phyloP scores from a whole-genome alignment of 257 asterid genomes.

The Leonotis leonurus region DNA sequence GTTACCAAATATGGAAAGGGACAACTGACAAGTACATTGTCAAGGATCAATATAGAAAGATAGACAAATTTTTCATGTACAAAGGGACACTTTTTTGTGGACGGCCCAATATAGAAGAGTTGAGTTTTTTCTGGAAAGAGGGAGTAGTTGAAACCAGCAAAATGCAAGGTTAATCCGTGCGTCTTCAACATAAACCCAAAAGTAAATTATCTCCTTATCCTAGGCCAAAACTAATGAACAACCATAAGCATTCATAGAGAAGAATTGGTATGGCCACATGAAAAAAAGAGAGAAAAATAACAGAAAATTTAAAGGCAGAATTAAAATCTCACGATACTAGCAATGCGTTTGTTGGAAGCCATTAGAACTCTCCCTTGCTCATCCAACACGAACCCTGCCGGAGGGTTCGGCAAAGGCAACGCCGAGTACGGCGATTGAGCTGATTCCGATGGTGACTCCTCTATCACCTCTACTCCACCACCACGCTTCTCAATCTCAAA shows the following conservation, averaged over 20 bases:
- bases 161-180: neutral
- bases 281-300: too few species aligned
- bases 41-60: too few species aligned
- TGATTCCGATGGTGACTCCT: constrained; percentile 31
- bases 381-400: constrained; percentile 88
- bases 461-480: constrained; percentile 32
- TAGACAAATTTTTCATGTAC: too few species aligned
- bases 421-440: constrained; percentile 33
- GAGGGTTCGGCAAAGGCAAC: constrained; percentile 83
- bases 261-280: too few species aligned
- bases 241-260: neutral
- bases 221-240: neutral
- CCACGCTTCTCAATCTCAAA: constrained; percentile 39
- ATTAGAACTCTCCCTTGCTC: constrained; percentile 77
- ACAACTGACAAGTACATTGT: too few species aligned
- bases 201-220: neutral
- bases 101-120: too few species aligned
- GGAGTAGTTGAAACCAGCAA: neutral
- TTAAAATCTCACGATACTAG: constrained; percentile 55
- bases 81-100: too few species aligned
- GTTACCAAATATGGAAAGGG: too few species aligned
- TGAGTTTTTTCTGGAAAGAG: too few species aligned
- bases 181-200: neutral
- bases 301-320: neutral
- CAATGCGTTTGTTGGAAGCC: constrained; percentile 81